A percentile compares a stretch with the other conserved stretches of the same genome.
Conservation (phyloP, 441 rosid genomes). For the California macrophylla region DNA sequence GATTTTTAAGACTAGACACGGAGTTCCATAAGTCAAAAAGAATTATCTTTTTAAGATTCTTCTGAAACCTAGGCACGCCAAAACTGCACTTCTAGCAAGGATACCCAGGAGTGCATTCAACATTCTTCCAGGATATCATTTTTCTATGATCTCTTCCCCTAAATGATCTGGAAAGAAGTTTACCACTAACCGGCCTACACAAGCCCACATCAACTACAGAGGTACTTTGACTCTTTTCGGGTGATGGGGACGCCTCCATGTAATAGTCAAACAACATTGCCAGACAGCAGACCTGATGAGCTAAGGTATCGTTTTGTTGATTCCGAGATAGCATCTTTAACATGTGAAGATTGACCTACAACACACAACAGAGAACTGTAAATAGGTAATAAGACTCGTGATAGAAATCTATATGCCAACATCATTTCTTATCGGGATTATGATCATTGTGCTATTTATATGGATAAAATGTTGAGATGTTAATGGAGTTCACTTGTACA, state of each 20-base stretch:
- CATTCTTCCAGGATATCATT: constrained; percentile 84
- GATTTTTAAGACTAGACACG: neutral
- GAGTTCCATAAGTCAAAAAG: neutral
- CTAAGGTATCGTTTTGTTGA: constrained; percentile 47
- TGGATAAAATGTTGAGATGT: neutral
- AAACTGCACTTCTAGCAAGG: constrained; percentile 29
- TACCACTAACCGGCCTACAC: constrained; percentile 67
- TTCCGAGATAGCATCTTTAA: constrained; percentile 50
- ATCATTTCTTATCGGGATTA: neutral
- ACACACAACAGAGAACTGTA: constrained; percentile 9
- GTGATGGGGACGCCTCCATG: constrained; percentile 42
- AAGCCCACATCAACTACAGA: constrained; percentile 66
- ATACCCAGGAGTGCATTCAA: constrained; percentile 43
- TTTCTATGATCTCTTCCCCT: constrained; percentile 86
- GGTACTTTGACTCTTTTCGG: constrained; percentile 38
- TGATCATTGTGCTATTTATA: neutral
- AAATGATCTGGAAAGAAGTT: constrained; percentile 62
- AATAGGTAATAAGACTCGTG: neutral
- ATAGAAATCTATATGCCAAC: neutral
- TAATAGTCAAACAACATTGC: constrained; percentile 78
- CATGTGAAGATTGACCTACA: constrained; percentile 71
- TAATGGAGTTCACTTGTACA: neutral
- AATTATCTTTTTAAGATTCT: neutral
- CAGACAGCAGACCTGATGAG: constrained; percentile 65
- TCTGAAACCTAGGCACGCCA: neutral